These are phyloP conservation scores for Phytophthora constricta DNA, from an alignment of 352 stramenopile species.

Conservation along the genomic window DNA sequence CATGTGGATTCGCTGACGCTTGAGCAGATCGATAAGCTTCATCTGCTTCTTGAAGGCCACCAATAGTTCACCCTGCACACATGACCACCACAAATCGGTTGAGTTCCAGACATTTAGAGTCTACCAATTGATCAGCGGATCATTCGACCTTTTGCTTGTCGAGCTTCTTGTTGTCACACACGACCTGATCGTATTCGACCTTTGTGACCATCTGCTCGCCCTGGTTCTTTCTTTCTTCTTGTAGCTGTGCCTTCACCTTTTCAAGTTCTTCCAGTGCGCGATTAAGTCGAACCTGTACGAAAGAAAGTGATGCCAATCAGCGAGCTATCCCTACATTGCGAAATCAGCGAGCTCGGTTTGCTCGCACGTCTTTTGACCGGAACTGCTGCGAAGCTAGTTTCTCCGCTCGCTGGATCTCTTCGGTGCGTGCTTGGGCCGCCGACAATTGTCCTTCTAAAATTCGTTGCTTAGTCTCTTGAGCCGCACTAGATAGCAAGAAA, in stretches of 20 bases:
- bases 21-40: slow-evolving; percentile 88
- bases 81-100: slow-evolving; percentile 7
- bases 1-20: slow-evolving; percentile 87
- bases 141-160: slow-evolving; percentile 81
- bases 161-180: slow-evolving; percentile 76
- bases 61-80: slow-evolving; percentile 62
- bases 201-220: slow-evolving; percentile 56
- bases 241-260: slow-evolving; percentile 69
- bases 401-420: slow-evolving; percentile 64
- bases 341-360: neutral
- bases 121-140: neutral
- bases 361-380: slow-evolving; percentile 70
- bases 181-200: slow-evolving; percentile 61
- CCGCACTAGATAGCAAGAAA: slow-evolving; percentile 39
- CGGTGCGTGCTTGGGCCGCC: slow-evolving; percentile 49
- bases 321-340: too few relatives aligned
- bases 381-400: slow-evolving; percentile 74
- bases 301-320: too few relatives aligned
- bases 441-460: slow-evolving; percentile 74
- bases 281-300: slow-evolving; percentile 74
- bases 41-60: slow-evolving; percentile 88
- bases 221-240: slow-evolving; percentile 62
- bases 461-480: slow-evolving; percentile 74
- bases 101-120: neutral
- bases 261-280: slow-evolving; percentile 79